These are phyloP conservation scores for Ochromonas danica DNA, from an alignment of 108 stramenopile species.

Conservation along the genomic window DNA sequence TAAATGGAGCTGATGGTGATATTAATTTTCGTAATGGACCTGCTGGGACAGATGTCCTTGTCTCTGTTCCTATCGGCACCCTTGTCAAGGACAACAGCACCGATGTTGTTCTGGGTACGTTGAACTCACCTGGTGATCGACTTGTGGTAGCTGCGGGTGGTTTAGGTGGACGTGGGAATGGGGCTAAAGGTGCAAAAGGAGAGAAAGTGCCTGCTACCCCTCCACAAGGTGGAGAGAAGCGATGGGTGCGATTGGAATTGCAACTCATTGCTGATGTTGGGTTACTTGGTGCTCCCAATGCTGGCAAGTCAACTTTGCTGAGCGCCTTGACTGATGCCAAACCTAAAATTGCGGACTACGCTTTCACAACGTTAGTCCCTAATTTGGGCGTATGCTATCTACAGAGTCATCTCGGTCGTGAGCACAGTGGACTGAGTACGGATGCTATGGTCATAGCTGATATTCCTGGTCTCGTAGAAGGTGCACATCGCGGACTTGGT, in stretches of 20 bases:
- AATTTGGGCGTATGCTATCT: slow-evolving; percentile 77
- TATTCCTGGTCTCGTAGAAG: slow-evolving; percentile 70
- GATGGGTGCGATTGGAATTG: slow-evolving; percentile 66
- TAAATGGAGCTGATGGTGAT: background rate
- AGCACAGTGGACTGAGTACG: background rate
- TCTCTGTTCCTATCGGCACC: background rate
- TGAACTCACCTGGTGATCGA: background rate
- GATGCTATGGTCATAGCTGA: background rate
- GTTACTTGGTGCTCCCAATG: slow-evolving; percentile 96
- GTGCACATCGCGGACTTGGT: slow-evolving; percentile 84
- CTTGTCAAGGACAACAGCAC: background rate
- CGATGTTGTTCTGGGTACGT: background rate
- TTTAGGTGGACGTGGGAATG: background rate
- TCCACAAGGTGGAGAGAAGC: background rate
- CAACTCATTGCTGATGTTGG: slow-evolving; percentile 95
- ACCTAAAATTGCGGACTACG: slow-evolving; percentile 90
- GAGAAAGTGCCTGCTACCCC: background rate
- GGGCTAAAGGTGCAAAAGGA: background rate
- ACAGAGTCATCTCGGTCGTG: background rate
- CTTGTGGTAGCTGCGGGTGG: background rate
- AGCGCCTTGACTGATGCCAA: slow-evolving; percentile 79
- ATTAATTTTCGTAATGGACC: background rate
- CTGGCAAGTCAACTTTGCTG: slow-evolving; percentile 86
- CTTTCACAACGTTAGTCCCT: slow-evolving; percentile 97
- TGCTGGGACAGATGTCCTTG: background rate